Evolutionary conservation across 805 yeast species (phyloP), one percentile per base, ranked within the genome.

Genomic region (Candida parachauliodes): DNA sequence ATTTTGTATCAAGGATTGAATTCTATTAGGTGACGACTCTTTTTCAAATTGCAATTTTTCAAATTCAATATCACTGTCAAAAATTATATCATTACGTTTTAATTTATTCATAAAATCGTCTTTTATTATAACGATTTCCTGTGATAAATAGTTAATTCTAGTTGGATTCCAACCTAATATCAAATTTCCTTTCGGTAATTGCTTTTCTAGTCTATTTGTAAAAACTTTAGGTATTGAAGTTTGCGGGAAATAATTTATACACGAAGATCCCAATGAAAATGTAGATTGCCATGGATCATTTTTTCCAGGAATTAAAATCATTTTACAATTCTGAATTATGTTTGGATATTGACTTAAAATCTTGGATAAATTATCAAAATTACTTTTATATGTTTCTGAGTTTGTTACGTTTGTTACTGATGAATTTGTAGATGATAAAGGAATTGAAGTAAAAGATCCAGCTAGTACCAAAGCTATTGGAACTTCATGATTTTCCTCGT

Each of bases 231-330:
- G 95, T 2, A 93, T 72, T 0, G 79, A 70, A 14, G 68, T 64
- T 50, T 82, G 84, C 0, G 98, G 98, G 20, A 61, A 51, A 27
- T 53, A 42, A 31, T 59, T 56, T 25, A 64, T 38, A 35, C 58
- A 55, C 0, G 68, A 55, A 7, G 65, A 49, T 3, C 91, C 88
- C 34, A 81, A 68, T 1, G 84, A 72, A 33, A 73, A 74, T 38
- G 81, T 68, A 1, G 93, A 76, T 24, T 81, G 80, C 97, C 98
- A 93, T 0, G 96, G 96, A 60, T 93, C 99, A 48, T 87, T 84
- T 28, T 78, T 77, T 1, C 98, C 98, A 0, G 98, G 97, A 1
- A 91, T 65, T 41, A 93, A 76, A 1, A 88, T 62, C 20, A 93
- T 58, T 36, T 82, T 79, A 20, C 83, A 70, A 5, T 62, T 53